Percentiles rank a stretch among this genome's conserved stretches.
phyloP scores from a whole-genome alignment of 495 filamentous ascomycete species.

The Durotheca rogersii region DNA sequence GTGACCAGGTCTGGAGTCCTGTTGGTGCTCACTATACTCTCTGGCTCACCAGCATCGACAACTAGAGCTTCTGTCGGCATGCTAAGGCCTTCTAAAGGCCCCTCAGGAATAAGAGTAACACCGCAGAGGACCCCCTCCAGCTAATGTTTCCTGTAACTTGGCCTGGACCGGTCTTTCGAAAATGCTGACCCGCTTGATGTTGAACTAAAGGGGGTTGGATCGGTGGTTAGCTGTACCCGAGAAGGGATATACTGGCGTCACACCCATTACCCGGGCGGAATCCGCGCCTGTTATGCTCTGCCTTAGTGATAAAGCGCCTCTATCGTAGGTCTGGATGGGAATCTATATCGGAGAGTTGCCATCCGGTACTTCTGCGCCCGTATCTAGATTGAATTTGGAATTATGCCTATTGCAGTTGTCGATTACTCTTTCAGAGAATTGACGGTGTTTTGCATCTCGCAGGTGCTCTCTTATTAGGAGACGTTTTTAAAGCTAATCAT shows the following conservation, averaged over 20 bases:
- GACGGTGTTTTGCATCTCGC: slow-evolving; percentile 47
- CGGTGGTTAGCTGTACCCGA: slow-evolving; percentile 27
- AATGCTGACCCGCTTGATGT: slow-evolving; percentile 37
- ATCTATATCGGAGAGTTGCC: slow-evolving; percentile 40
- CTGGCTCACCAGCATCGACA: slow-evolving; percentile 38
- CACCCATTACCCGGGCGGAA: slow-evolving; percentile 3
- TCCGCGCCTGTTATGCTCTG: slow-evolving; percentile 50
- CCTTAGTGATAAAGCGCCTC: slow-evolving; percentile 57
- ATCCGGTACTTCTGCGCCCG: slow-evolving; percentile 52
- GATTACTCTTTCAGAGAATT: slow-evolving; percentile 56
- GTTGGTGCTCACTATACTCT: slow-evolving; percentile 28
- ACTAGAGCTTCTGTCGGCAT: slow-evolving; percentile 22
- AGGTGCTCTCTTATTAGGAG: slow-evolving; percentile 36
- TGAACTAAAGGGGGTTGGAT: slow-evolving; percentile 36
- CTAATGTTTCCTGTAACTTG: slow-evolving; percentile 46
- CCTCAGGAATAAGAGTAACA: slow-evolving; percentile 16
- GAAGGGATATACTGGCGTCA: slow-evolving; percentile 7
- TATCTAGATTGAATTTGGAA: slow-evolving; percentile 50
- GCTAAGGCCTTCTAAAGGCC: slow-evolving; percentile 19
- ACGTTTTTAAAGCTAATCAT: slow-evolving; percentile 44
- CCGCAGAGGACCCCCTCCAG: slow-evolving; percentile 11
- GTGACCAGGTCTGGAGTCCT: slow-evolving; percentile 7
- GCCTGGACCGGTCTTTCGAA: slow-evolving; percentile 37
- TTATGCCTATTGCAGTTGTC: slow-evolving; percentile 37
- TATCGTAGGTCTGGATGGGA: slow-evolving; percentile 44